These are phyloP conservation scores for Pythium myriotylum DNA, from an alignment of 352 stramenopile species.

Conservation along the genomic window DNA sequence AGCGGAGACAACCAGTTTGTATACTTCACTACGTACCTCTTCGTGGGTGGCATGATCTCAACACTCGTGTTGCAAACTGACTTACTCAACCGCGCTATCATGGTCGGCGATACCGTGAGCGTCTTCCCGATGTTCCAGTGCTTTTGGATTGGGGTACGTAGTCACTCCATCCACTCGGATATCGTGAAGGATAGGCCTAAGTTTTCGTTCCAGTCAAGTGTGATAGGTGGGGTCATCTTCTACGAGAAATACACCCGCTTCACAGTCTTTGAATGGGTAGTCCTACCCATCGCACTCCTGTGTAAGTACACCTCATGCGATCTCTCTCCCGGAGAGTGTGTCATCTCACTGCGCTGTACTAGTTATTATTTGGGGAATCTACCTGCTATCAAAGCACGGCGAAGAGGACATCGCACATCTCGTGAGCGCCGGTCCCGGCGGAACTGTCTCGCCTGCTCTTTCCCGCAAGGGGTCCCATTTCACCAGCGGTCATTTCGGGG, in stretches of 20 bases:
- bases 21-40: slow-evolving; percentile 85
- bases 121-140: slow-evolving; percentile 90
- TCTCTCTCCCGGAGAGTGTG: not conserved
- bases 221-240: slow-evolving; percentile 83
- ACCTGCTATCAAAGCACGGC: slow-evolving; percentile 77
- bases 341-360: not conserved
- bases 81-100: slow-evolving; percentile 83
- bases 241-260: slow-evolving; percentile 86
- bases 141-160: slow-evolving; percentile 85
- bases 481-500: slow-evolving; percentile 72
- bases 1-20: slow-evolving; percentile 83
- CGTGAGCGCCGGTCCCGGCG: slow-evolving; percentile 26
- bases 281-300: slow-evolving; percentile 68
- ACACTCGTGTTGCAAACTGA: slow-evolving; percentile 86
- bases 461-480: slow-evolving; percentile 46
- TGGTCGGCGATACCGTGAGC: slow-evolving; percentile 81
- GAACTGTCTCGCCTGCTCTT: slow-evolving; percentile 32
- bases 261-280: slow-evolving; percentile 80
- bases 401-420: slow-evolving; percentile 46
- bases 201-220: slow-evolving; percentile 54
- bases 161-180: too few species aligned
- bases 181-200: too few species aligned
- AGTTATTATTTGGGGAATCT: slow-evolving; percentile 88
- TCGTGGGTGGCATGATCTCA: slow-evolving; percentile 80
- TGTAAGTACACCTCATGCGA: slow-evolving; percentile 48